These are phyloP conservation scores for Penicillium tannophilum DNA, from an alignment of 495 filamentous ascomycete species.

Conservation along the genomic window DNA sequence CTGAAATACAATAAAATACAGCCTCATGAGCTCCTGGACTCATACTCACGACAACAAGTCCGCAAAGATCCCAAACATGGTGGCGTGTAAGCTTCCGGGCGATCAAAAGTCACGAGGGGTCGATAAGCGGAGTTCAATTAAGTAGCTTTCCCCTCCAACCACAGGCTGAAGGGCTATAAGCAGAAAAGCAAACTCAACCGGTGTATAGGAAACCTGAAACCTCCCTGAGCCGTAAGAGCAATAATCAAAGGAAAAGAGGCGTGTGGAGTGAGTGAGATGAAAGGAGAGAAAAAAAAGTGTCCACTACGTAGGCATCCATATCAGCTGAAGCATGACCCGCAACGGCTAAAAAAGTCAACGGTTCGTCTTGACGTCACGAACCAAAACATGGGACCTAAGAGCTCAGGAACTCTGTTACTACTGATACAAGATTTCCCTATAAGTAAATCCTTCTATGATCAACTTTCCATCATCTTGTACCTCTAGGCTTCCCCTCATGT, in stretches of 20 bases:
- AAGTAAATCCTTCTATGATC: neutral
- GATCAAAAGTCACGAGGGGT: conserved; percentile 13
- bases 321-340: conserved; percentile 17
- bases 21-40: conserved; percentile 5
- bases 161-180: conserved; percentile 12
- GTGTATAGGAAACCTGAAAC: neutral
- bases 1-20: conserved; percentile 16
- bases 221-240: neutral
- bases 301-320: conserved; percentile 11
- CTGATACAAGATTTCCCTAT: no score
- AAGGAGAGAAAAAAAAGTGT: neutral
- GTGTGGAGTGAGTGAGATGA: neutral
- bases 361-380: conserved; percentile 34
- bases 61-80: conserved; percentile 81
- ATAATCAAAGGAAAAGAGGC: conserved; percentile 4
- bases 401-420: neutral
- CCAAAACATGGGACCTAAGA: neutral
- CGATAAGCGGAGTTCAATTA: conserved; percentile 8
- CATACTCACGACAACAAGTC: conserved; percentile 73
- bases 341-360: conserved; percentile 15
- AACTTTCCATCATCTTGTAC: neutral
- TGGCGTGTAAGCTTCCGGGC: conserved; percentile 10
- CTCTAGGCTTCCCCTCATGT: neutral
- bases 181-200: neutral
- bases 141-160: conserved; percentile 16